A percentile compares a stretch with the other conserved stretches of the same genome.
phyloP scores from a whole-genome alignment of 2,329 filamentous ascomycete species.

The Conoideocrella luteorostrata region DNA sequence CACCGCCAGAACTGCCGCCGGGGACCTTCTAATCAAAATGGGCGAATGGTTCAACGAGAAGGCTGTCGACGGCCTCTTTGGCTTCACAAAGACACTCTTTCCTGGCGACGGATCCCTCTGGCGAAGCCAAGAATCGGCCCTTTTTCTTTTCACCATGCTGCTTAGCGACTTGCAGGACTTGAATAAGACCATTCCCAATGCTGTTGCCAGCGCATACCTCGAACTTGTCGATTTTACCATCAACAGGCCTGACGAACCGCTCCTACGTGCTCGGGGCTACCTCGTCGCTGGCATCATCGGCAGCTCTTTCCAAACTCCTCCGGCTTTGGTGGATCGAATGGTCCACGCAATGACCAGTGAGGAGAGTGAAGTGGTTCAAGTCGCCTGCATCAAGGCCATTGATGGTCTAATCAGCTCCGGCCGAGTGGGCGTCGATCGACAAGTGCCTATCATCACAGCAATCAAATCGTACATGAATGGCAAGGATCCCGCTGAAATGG shows the following conservation, averaged over 20 bases:
- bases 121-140: constrained; percentile 67
- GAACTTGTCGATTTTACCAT: constrained; percentile 76
- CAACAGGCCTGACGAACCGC: constrained; percentile 59
- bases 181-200: constrained; percentile 60
- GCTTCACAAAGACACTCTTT: constrained; percentile 71
- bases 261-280: constrained; percentile 81
- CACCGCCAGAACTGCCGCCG: constrained; percentile 85
- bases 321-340: constrained; percentile 62
- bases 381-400: constrained; percentile 81
- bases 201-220: constrained; percentile 67
- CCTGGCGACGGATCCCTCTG: constrained; percentile 43
- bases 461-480: constrained; percentile 68
- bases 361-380: constrained; percentile 80
- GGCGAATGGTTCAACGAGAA: constrained; percentile 79
- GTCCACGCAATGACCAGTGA: constrained; percentile 71
- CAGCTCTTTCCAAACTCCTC: constrained; percentile 58
- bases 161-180: constrained; percentile 78
- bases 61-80: constrained; percentile 71
- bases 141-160: constrained; percentile 81
- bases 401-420: constrained; percentile 58
- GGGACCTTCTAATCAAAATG: constrained; percentile 86
- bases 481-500: constrained; percentile 76
- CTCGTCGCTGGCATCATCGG: constrained; percentile 77
- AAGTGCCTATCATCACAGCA: constrained; percentile 54
- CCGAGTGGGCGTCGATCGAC: constrained; percentile 46